Conservation (phyloP, 352 stramenopile species). For the Pythium myriotylum region DNA sequence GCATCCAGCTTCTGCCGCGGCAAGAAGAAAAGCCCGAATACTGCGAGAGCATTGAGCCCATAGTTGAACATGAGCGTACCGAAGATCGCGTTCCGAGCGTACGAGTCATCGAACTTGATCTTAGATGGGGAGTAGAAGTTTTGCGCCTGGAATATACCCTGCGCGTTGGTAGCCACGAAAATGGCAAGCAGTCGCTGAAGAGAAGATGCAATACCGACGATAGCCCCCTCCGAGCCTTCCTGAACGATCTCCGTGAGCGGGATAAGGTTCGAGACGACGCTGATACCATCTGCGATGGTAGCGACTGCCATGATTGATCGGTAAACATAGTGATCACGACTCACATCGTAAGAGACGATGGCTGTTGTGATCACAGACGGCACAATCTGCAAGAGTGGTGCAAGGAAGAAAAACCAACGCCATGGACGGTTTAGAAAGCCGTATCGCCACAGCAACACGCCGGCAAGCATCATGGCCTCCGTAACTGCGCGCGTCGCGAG, state of each 20-base stretch:
- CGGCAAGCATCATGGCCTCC: slow-evolving; percentile 3
- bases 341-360: slow-evolving; percentile 2
- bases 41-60: slow-evolving; percentile 32
- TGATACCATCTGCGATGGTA: slow-evolving; percentile 29
- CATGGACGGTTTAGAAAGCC: slow-evolving; percentile 12
- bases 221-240: slow-evolving; percentile 27
- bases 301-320: slow-evolving; percentile 23
- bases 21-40: slow-evolving; percentile 37
- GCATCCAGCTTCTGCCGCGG: slow-evolving; percentile 64
- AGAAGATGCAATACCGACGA: slow-evolving; percentile 22
- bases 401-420: slow-evolving; percentile 12
- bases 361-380: slow-evolving; percentile 10
- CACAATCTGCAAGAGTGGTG: neutral
- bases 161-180: slow-evolving; percentile 30
- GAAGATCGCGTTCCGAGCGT: slow-evolving; percentile 25
- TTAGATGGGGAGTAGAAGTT: slow-evolving; percentile 21
- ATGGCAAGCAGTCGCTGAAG: slow-evolving; percentile 30
- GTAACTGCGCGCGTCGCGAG: slow-evolving; percentile 24
- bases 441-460: slow-evolving; percentile 17
- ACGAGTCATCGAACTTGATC: slow-evolving; percentile 24
- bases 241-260: slow-evolving; percentile 34
- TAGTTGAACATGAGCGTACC: slow-evolving; percentile 33
- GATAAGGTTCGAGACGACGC: slow-evolving; percentile 28
- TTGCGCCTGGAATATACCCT: slow-evolving; percentile 28
- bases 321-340: slow-evolving; percentile 20